These are phyloP conservation scores for Paramecium biaurelia DNA, from an alignment of 73 alveolate species.

Conservation along the genomic window DNA sequence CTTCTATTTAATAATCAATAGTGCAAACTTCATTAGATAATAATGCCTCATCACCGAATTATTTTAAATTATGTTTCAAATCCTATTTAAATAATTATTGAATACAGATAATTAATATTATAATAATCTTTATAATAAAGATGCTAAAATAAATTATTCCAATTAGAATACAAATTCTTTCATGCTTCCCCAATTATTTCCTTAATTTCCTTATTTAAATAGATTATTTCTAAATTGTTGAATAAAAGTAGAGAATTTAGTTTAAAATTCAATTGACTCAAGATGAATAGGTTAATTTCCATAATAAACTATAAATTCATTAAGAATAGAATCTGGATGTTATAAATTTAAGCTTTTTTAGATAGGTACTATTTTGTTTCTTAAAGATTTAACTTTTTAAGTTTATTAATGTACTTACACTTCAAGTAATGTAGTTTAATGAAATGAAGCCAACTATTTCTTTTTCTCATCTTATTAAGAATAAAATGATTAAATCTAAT, in stretches of 20 bases:
- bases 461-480: constrained; percentile 69
- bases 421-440: not conserved
- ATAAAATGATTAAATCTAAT: constrained; percentile 66
- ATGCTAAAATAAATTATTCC: not conserved
- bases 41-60: constrained; percentile 4
- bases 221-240: constrained; percentile 1
- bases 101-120: not conserved
- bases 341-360: constrained; percentile 9
- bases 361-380: constrained; percentile 22
- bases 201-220: constrained; percentile 32
- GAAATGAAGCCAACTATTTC: not conserved
- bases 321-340: constrained; percentile 29
- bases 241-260: not conserved
- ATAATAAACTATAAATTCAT: not conserved
- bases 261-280: not conserved
- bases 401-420: constrained; percentile 26
- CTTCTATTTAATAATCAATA: constrained; percentile 29
- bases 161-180: constrained; percentile 30
- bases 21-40: constrained; percentile 24
- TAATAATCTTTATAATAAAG: not conserved
- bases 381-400: not conserved
- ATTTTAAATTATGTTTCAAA: not conserved
- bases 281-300: not conserved
- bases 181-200: constrained; percentile 48
- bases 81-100: not conserved